Evolutionary conservation across 106 monocot species (phyloP), one percentile per base, ranked within the genome.

Genomic region (Gastrodia elata): DNA sequence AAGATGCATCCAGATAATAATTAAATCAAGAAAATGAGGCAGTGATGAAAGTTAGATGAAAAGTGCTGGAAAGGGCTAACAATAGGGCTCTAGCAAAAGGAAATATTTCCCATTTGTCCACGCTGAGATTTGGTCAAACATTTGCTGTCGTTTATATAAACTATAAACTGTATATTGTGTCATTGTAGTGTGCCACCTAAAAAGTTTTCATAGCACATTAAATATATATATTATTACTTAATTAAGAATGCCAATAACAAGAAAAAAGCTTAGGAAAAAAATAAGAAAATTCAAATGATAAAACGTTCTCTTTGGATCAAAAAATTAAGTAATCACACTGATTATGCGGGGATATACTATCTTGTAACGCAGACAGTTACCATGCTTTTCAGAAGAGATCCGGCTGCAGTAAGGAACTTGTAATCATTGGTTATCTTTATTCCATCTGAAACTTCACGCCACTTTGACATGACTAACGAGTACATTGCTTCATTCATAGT

Each of bases 401-500:
- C 83, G 71, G 88, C 79, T 70, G 91, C 84, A 28, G 90, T 86
- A 38, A 98, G 55, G 61, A 79, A 59, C 77, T 91, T 93, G 55
- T 88, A 82, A 37, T 93, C 82, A 41, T 84, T 81, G 58, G 83
- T 88, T 73, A 85, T 79, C 82, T 98, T 98, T 79, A 98, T 80
- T 5, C 80, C 71, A 32, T 98, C 97, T 84, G 84, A 93, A 77
- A 83, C 73, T 68, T 93, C 81, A 68, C 84, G 97, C 93, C 93
- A 98, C 69, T 87, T 93, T 9, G 83, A 78, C 55, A 88, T 80
- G 37, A 98, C 91, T 64, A 98, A 75, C 69, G 77, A 83, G 56
- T 90, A 84, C 88, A 91, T 87, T 1, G 82, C 80, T 64, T 93
- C 97, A 80, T 91, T 93, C 77, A 93, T 80, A 76, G 93, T 98